Percentiles rank a stretch among this genome's conserved stretches.
Conservation (phyloP, 1,284 basidiomycete genomes). For the Coniferiporia sulphurascens region DNA sequence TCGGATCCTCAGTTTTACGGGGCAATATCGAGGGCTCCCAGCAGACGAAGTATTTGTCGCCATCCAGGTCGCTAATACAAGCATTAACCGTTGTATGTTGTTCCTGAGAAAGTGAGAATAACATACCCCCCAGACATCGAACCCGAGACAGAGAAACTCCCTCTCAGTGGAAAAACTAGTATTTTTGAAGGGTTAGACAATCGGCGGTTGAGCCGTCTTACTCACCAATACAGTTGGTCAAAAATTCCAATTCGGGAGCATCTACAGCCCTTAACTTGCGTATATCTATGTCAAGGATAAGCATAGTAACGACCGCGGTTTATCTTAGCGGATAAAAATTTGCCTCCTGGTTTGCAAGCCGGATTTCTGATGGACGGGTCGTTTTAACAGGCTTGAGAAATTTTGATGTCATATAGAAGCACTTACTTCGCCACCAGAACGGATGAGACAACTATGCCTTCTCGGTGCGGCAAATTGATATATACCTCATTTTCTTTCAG, state of each 20-base stretch:
- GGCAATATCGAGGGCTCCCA: conserved; percentile 25
- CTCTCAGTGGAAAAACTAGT: conserved; percentile 24
- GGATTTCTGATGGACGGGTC: conserved; percentile 18
- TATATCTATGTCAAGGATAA: conserved; percentile 18
- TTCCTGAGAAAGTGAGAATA: neutral
- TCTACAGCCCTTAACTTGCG: conserved; percentile 25
- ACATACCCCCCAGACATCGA: conserved; percentile 25
- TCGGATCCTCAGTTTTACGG: neutral
- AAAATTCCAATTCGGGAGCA: conserved; percentile 18
- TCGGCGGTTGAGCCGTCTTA: neutral
- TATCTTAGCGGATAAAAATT: neutral
- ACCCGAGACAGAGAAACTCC: conserved; percentile 23
- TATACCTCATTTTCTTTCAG: conserved; percentile 26
- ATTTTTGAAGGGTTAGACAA: neutral
- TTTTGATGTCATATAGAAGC: neutral
- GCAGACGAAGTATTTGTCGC: conserved; percentile 24
- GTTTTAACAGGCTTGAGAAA: neutral
- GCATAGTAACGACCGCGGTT: neutral
- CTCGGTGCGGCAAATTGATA: conserved; percentile 22
- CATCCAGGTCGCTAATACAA: conserved; percentile 25
- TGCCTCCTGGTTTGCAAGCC: conserved; percentile 21
- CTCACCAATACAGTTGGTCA: conserved; percentile 26
- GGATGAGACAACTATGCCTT: conserved; percentile 20
- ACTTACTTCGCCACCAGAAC: conserved; percentile 21
- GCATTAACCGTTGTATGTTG: neutral